These are phyloP conservation scores for Skeletonema potamos DNA, from an alignment of 108 stramenopile genomes.

Conservation along the genomic window DNA sequence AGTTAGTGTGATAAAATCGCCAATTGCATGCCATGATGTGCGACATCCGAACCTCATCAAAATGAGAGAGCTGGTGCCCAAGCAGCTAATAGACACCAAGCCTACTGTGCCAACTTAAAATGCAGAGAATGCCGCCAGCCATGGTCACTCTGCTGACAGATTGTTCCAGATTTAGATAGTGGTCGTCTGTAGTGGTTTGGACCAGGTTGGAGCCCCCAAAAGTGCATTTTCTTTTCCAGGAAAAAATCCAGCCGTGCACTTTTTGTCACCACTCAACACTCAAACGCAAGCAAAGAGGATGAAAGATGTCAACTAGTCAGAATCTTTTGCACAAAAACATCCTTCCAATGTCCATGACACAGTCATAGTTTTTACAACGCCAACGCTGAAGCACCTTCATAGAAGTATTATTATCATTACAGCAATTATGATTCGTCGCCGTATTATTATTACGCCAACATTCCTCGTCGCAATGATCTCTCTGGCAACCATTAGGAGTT, in stretches of 20 bases:
- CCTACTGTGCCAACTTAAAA: too few species aligned
- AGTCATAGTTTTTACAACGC: not conserved
- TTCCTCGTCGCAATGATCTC: not conserved
- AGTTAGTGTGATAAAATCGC: too few species aligned
- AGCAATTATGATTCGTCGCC: not conserved
- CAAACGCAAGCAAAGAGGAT: too few species aligned
- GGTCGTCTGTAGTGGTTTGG: too few species aligned
- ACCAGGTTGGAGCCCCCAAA: not conserved
- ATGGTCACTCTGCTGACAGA: too few species aligned
- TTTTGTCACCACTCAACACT: not conserved
- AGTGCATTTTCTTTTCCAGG: not conserved
- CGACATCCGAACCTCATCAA: too few species aligned
- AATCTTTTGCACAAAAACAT: not conserved
- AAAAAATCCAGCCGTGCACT: not conserved
- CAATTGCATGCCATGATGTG: too few species aligned
- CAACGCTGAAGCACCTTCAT: not conserved
- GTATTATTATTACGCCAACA: not conserved
- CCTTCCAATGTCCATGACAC: not conserved
- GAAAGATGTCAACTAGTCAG: constrained; percentile 1
- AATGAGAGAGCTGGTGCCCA: too few species aligned
- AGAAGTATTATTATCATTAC: not conserved
- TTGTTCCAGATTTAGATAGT: too few species aligned
- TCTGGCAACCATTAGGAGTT: not conserved
- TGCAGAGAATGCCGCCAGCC: too few species aligned
- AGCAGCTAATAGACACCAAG: too few species aligned